These are phyloP conservation scores for Marasmius sp. DNA, from an alignment of 1,284 basidiomycete species.

Conservation along the genomic window DNA sequence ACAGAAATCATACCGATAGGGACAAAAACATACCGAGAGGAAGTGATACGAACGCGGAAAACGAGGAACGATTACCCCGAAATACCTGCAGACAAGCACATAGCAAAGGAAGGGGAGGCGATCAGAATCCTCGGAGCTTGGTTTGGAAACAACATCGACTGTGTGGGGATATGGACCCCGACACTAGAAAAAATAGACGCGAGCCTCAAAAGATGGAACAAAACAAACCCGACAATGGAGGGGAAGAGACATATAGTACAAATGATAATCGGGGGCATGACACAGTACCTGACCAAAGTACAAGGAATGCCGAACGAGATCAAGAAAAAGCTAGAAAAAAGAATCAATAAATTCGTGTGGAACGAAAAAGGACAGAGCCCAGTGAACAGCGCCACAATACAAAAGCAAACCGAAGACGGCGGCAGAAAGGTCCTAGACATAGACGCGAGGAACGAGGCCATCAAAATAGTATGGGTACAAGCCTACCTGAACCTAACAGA, in stretches of 20 bases:
- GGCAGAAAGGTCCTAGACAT: no score
- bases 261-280: not conserved
- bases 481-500: no score
- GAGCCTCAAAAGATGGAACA: not conserved
- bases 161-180: no score
- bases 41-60: not conserved
- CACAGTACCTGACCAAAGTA: not conserved
- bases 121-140: no score
- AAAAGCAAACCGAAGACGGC: no score
- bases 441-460: no score
- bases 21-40: constrained; percentile 6
- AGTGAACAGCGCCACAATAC: not conserved
- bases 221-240: not conserved
- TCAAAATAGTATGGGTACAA: no score
- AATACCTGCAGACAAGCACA: constrained; percentile 22
- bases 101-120: not conserved
- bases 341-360: not conserved
- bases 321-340: not conserved
- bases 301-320: not conserved
- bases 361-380: not conserved
- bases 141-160: no score
- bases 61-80: constrained; percentile 7
- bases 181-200: no score
- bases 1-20: constrained; percentile 34
- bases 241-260: not conserved